Evolutionary conservation across 2,329 filamentous ascomycete genomes (phyloP).

Genomic region (Pseudogymnoascus sp.): DNA sequence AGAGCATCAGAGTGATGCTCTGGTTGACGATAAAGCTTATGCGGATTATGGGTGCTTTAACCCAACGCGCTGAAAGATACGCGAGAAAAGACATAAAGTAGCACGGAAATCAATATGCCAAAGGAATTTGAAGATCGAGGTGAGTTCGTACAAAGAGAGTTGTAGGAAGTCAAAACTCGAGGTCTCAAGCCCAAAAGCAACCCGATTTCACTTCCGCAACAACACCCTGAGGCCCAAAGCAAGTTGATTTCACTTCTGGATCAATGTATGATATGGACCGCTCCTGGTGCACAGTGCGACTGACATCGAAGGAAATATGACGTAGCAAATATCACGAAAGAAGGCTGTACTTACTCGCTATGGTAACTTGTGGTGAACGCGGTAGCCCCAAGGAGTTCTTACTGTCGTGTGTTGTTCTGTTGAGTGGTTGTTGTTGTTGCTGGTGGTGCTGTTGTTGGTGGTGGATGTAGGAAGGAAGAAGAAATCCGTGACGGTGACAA

Average conservation of each 20-base stretch:
- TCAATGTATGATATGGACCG: too few relatives aligned
- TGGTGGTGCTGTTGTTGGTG: not conserved
- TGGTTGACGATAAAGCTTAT: not conserved
- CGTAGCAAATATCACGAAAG: not conserved
- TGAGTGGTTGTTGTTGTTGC: not conserved
- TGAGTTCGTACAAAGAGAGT: not conserved
- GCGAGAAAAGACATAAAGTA: not conserved
- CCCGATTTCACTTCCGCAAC: not conserved
- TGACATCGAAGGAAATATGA: not conserved
- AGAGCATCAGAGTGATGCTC: not conserved
- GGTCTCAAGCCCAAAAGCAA: not conserved
- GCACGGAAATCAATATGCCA: not conserved
- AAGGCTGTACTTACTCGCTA: not conserved
- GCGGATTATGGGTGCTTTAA: not conserved
- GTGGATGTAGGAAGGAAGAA: not conserved
- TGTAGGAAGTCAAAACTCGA: not conserved
- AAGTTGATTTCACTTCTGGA: not conserved
- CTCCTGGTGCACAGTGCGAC: not conserved
- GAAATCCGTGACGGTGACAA: not conserved
- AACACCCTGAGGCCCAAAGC: not conserved
- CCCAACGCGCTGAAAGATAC: not conserved
- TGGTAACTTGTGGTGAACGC: not conserved
- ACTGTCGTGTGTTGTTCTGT: not conserved
- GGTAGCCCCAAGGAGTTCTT: not conserved
- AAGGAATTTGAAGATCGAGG: not conserved